Evolutionary conservation across 2,329 filamentous ascomycete genomes (phyloP), one percentile per base, ranked within the genome.

Genomic region (Cordyceps javanica): DNA sequence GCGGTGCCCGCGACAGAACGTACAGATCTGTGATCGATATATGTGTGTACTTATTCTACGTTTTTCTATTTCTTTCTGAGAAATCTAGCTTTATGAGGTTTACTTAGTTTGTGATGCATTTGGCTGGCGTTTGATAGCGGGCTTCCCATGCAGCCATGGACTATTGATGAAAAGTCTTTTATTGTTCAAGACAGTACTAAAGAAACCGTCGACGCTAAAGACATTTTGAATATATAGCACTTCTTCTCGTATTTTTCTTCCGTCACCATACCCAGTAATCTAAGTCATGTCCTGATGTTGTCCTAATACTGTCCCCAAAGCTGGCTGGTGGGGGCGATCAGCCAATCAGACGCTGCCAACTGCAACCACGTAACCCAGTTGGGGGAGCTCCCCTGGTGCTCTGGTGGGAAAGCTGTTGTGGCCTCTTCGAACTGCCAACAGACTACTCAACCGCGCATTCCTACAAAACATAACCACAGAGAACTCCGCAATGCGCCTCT

Each of bases 401-500:
- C n/a, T n/a, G 8, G 45, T 23, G 9, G 28, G 23, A 66, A n/a
- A 42, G 21, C 39, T 42, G 70, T 67, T 68, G 39, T 69, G 67
- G 66, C 66, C 62, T 70, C 62, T 67, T 67, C 59, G 62, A 58
- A 54, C 28, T 52, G 38, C 51, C 59, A 62, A 32, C 10, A n/a
- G 19, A 2, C 14, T 28, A 23, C 9, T 34, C 26, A 32, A 54
- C 34, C 39, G 59, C 61, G 61, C 39, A 58, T 61, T 51, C 62
- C 60, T 36, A 26, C 34, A 14, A 38, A 59, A 46, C 61, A 41
- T 61, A 60, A 59, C 59, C 59, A 58, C 61, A 62, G 26, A 48
- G n/a, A 8, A 39, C 5, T 38, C 64, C 64, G 69, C 59, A 58
- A 75, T 75, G 73, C 71, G 71, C 61, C 67, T 75, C 65, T 68